Base-by-base conservation (phyloP, 495 filamentous ascomycete species). In the Penicillium diatomitis region DNA sequence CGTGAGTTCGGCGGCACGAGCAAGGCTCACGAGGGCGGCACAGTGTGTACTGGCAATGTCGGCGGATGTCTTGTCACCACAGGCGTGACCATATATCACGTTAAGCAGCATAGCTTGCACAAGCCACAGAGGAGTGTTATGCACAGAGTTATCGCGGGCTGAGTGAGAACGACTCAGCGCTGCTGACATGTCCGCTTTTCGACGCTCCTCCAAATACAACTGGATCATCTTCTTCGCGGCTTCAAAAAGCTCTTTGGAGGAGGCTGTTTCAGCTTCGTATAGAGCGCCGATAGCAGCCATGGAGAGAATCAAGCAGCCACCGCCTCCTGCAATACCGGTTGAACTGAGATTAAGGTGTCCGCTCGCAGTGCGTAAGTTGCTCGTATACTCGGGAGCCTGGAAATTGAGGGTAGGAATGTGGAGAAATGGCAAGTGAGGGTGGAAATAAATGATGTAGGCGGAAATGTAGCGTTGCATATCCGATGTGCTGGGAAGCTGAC, bases 61-160 rank as follows among this genome's bases (percentile, higher is more conserved):
- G 33, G 87, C 87, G 9, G 88, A 84, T 33, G 76, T 81, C 68
- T 91, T 92, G 60, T 98, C 91, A 29, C 87, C 94, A 62, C 88
- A 96, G 54, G 95, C 90, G 56, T 97, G 88, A 7, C 94, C 94
- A 56, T 95, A 98, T 8, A 97, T 85, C 33, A 97, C 87, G 66
- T 95, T 96, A 37, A 98, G 75, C 31, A 98, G 76, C 92, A 98
- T 96, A 1, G 92, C 90, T 60, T 98, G 92, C n/a, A 98, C 88
- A 30, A 98, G 76, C 92, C 92, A 96, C 43, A 96, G 74, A 2
- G 92, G 92, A 8, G 89, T 96, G 35, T 82, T 80, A 54, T 92
- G 85, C 38, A 83, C 73, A 2, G 83, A 76, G 54, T 78, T 79
- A 49, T 91, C 86, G 48, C 78, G 74, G 20, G 74, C 64, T 27